Conservation (phyloP, 2,329 filamentous ascomycete genomes). For the Fonsecaea monophora region DNA sequence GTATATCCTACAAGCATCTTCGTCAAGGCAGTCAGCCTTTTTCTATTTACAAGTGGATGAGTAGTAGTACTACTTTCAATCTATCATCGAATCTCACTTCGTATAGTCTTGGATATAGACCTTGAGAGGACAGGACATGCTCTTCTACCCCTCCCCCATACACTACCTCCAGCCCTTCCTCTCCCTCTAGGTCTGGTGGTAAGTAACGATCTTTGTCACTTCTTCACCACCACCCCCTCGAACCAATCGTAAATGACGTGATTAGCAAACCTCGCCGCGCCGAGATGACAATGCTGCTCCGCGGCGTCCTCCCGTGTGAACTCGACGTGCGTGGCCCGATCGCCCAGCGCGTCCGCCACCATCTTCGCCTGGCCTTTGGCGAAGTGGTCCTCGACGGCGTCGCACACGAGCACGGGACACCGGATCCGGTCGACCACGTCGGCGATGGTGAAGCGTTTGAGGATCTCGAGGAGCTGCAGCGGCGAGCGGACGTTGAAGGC, state of each 20-base stretch:
- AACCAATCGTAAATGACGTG: conserved; percentile 28
- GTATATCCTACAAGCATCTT: too few species aligned
- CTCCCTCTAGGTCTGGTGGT: neutral
- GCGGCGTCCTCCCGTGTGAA: conserved; percentile 36
- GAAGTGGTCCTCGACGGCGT: conserved; percentile 39
- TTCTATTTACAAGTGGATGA: too few species aligned
- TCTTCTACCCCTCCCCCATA: too few species aligned
- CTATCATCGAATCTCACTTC: too few species aligned
- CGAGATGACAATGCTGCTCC: conserved; percentile 41
- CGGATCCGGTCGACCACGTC: conserved; percentile 37
- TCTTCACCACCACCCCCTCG: conserved; percentile 1
- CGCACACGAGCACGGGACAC: conserved; percentile 40
- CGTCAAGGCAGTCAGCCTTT: too few species aligned
- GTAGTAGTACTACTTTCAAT: too few species aligned
- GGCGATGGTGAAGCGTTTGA: conserved; percentile 34
- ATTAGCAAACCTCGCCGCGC: conserved; percentile 28
- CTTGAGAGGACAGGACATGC: too few species aligned
- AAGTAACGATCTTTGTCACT: neutral
- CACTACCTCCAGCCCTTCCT: too few species aligned
- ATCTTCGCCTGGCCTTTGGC: conserved; percentile 34
- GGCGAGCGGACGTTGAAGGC: conserved; percentile 43
- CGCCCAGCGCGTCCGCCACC: conserved; percentile 36
- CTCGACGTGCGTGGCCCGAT: conserved; percentile 34
- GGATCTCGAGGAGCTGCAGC: conserved; percentile 40
- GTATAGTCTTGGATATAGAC: too few species aligned